Conservation (phyloP, 129 eudicot genomes). For the Gnaphalium uliginosum region DNA sequence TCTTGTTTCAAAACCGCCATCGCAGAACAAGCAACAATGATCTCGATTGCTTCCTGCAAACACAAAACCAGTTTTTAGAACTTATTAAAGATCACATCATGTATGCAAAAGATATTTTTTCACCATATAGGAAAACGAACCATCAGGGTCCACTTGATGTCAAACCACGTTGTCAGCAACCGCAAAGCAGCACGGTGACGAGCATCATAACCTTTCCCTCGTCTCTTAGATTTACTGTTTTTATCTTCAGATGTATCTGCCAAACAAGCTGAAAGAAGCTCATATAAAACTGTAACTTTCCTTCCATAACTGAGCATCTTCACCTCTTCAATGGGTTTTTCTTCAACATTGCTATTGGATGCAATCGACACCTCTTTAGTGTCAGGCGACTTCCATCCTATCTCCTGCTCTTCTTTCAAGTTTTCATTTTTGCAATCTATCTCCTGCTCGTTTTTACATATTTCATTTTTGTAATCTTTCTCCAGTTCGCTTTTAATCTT, state of each 20-base stretch:
- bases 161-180: slow-evolving; percentile 88
- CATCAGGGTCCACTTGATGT: slow-evolving; percentile 84
- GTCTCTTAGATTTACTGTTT: slow-evolving; percentile 42
- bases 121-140: slow-evolving; percentile 30
- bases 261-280: slow-evolving; percentile 93
- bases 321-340: slow-evolving; percentile 61
- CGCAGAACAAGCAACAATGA: slow-evolving; percentile 86
- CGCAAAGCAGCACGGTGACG: slow-evolving; percentile 95
- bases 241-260: slow-evolving; percentile 62
- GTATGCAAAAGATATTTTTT: neutral
- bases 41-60: slow-evolving; percentile 91
- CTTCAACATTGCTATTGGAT: slow-evolving; percentile 39
- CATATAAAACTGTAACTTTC: slow-evolving; percentile 72
- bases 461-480: slow-evolving; percentile 23
- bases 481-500: slow-evolving; percentile 30
- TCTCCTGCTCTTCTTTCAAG: slow-evolving; percentile 30
- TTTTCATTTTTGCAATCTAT: slow-evolving; percentile 11
- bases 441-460: slow-evolving; percentile 33
- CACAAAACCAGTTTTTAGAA: slow-evolving; percentile 9
- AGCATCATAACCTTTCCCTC: slow-evolving; percentile 85
- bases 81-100: neutral
- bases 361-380: slow-evolving; percentile 37
- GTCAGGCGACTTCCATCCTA: slow-evolving; percentile 40
- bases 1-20: slow-evolving; percentile 78
- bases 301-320: slow-evolving; percentile 59